Conservation (phyloP, 2,329 filamentous ascomycete genomes). For the Ploettnerulaceae sp. region DNA sequence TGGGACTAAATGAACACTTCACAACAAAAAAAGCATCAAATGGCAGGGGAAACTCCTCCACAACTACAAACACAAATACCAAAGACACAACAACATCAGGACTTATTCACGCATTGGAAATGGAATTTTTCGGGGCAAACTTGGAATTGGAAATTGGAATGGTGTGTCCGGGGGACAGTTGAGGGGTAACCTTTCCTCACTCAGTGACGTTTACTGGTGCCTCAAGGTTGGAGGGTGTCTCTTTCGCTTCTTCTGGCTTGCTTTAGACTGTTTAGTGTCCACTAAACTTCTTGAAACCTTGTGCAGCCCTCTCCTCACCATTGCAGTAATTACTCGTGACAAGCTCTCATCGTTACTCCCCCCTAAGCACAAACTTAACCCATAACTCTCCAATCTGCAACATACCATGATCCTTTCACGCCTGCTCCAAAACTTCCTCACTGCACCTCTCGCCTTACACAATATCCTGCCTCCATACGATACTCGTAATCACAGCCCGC, state of each 20-base stretch:
- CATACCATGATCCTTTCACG: slow-evolving; percentile 14
- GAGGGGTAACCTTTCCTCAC: slow-evolving; percentile 11
- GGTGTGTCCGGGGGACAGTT: slow-evolving; percentile 6
- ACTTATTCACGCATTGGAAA: too few species aligned
- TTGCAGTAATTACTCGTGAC: too few species aligned
- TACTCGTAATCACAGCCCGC: slow-evolving; percentile 7
- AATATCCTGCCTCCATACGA: slow-evolving; percentile 15
- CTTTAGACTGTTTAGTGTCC: neutral
- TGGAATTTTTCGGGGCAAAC: too few species aligned
- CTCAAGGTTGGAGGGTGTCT: neutral
- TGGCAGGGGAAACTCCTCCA: too few species aligned
- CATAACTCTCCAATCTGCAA: slow-evolving; percentile 13
- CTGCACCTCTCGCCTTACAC: slow-evolving; percentile 11
- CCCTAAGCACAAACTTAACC: slow-evolving; percentile 10
- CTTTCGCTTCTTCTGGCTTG: neutral
- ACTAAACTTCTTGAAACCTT: too few species aligned
- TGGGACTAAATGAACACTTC: too few species aligned
- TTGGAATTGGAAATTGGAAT: too few species aligned
- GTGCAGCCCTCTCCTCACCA: too few species aligned
- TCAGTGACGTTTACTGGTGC: slow-evolving; percentile 7
- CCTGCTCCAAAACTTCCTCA: slow-evolving; percentile 11
- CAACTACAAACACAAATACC: too few species aligned
- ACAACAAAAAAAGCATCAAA: too few species aligned
- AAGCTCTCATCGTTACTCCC: too few species aligned
- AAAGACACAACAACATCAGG: too few species aligned